These are phyloP conservation scores for Trypanosomatidae sp. DNA, from an alignment of 208 protist genomes.

Conservation along the genomic window DNA sequence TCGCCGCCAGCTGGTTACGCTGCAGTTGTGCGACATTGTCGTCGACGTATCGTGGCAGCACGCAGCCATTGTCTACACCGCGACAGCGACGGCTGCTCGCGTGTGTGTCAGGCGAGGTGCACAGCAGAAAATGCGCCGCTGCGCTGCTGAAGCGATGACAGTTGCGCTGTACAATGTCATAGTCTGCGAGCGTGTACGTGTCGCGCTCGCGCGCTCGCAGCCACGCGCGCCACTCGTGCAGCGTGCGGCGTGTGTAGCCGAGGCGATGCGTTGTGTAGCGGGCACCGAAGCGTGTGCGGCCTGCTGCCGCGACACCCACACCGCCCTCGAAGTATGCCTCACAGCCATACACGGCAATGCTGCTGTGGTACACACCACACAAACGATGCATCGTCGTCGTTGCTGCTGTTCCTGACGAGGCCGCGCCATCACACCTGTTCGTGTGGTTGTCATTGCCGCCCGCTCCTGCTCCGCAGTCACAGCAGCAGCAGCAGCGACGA, in stretches of 20 bases:
- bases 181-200: conserved; percentile 43
- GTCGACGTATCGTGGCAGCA: conserved; percentile 27
- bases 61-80: conserved; percentile 1
- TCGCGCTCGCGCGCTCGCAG: conserved; percentile 11
- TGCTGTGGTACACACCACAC: conserved; percentile 87
- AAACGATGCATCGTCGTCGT: too few relatives aligned
- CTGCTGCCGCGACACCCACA: conserved; percentile 28
- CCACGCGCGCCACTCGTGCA: conserved; percentile 48
- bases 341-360: conserved; percentile 81
- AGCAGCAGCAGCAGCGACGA: too few relatives aligned
- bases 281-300: conserved; percentile 74
- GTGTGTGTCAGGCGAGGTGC: too few relatives aligned
- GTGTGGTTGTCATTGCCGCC: too few relatives aligned
- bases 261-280: conserved; percentile 33
- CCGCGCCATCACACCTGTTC: conserved; percentile 87
- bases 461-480: too few relatives aligned
- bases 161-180: conserved; percentile 84
- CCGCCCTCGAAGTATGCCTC: conserved; percentile 93
- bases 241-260: conserved; percentile 25
- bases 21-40: conserved; percentile 22
- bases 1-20: conserved; percentile 21
- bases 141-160: conserved; percentile 87
- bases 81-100: too few relatives aligned
- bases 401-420: conserved; percentile 42
- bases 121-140: conserved; percentile 59